Base-by-base conservation (phyloP, 106 monocot species). In the Dioscorea alata region DNA sequence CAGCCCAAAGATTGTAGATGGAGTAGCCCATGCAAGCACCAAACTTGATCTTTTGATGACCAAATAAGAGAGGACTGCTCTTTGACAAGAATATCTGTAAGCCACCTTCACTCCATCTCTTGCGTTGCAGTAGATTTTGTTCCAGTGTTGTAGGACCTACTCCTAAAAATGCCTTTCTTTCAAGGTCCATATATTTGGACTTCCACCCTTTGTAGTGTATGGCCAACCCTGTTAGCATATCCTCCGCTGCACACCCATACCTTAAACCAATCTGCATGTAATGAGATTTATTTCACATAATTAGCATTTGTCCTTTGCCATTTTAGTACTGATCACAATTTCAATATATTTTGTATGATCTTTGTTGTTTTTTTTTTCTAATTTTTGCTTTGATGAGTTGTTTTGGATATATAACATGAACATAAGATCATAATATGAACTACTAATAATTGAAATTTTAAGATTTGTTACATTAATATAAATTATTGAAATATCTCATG, bases 141-240 rank as follows among this genome's bases (percentile, higher is more conserved):
- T 63, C 67, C 18, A 91, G 64, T n/a, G 87, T 80, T 52, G 71
- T 50, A 1, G 91, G 87, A n/a, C 76, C 79, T 8, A 85, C 49
- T 8, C 91, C 91, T 52, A 91, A 6, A 60, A 91, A 91, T 1
- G 64, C 91, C 24, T 18, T 67, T 22, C 75, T 76, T 54, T 18
- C 25, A 48, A 87, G 91, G 33, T 82, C 80, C 49, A 73, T 64
- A 56, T 63, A 88, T 31, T 75, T 35, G 32, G 84, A 77, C 35
- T 70, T 80, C 91, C 91, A 91, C 12, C 91, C 91, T 34, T 74
- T 67, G 69, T 84, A 82, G 35, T 91, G 91, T 33, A 91, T 88
- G 23, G 72, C 12, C 12, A 91, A 49, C 22, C 87, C 84, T 13
- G 82, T 87, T 22, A 84, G 57, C 3, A 88, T 63, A 71, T 91